Evolutionary conservation across 2,329 filamentous ascomycete genomes (phyloP), one percentile per base, ranked within the genome.

Genomic region (Apiospora rasikravindrae): DNA sequence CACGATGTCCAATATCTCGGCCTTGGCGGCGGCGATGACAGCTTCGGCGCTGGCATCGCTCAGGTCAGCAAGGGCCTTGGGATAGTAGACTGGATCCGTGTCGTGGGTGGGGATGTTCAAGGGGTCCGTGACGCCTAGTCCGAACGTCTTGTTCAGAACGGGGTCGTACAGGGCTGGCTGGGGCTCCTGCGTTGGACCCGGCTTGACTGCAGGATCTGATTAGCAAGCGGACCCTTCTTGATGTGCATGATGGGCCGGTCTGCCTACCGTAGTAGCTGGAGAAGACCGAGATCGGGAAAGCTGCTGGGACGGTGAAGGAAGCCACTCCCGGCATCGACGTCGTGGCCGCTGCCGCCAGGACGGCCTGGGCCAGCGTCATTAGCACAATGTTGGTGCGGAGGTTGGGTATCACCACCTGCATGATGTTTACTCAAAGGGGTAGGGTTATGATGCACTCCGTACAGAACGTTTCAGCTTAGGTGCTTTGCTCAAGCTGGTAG

Each of bases 51-150:
- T 79, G 69, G 78, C 70, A 33, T 80, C 78, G 2, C 82, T 82
- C 24, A 90, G 78, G 40, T 86, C 85, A n/a, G 80, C 83, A 45
- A 83, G 78, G 1, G 86, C 82, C 10, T 78, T 73, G 4, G 88
- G 88, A 69, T 84, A 89, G 73, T 84, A 83, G 10, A 88, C 77
- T 1, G 87, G 86, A 76, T 90, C 88, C 8, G 80, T 74, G 71
- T 86, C 84, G 16, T 82, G 77, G 1, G 81, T 80, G 10, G 88
- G 88, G 49, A 90, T 85, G 0, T 82, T 86, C 42, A 84, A 80
- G 1, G 88, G 88, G 76, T 88, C 82, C 0, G 88, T 90, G 69
- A 90, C 77, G 73, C 89, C 87, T 44, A 84, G 79, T 1, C 87
- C 87, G 71, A 84, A 90, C 2, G 86, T 89, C 73, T 85, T 82